These are phyloP conservation scores for Globisporangium mamillatum DNA, from an alignment of 352 stramenopile genomes.

Conservation along the genomic window DNA sequence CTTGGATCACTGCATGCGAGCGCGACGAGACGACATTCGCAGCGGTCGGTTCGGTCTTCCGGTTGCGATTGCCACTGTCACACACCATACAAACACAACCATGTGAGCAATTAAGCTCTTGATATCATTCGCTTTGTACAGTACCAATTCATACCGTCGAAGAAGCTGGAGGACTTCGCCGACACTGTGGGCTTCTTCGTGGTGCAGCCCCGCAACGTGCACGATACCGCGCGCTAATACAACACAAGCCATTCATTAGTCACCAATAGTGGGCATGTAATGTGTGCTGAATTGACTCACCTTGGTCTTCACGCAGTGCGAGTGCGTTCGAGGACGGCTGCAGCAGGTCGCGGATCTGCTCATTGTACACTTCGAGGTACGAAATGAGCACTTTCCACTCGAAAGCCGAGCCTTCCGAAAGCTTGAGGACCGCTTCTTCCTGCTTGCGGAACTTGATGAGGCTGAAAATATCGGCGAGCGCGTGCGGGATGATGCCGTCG, in stretches of 20 bases:
- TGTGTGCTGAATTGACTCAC: constrained; percentile 14
- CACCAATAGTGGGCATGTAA: not conserved
- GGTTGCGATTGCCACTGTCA: constrained; percentile 45
- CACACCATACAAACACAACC: not conserved
- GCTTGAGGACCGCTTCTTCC: constrained; percentile 43
- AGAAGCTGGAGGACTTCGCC: constrained; percentile 49
- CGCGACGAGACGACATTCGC: constrained; percentile 81
- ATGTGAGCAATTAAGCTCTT: not conserved
- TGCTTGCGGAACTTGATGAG: constrained; percentile 63
- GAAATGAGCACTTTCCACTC: constrained; percentile 82
- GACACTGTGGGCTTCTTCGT: constrained; percentile 45
- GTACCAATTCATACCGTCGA: constrained; percentile 25
- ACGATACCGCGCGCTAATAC: constrained; percentile 42
- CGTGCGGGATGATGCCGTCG: constrained; percentile 85
- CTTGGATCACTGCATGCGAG: constrained; percentile 83
- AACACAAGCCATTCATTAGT: not conserved
- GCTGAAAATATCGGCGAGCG: constrained; percentile 54
- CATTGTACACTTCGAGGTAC: constrained; percentile 93
- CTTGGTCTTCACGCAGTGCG: constrained; percentile 48
- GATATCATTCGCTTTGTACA: not conserved
- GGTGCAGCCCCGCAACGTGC: constrained; percentile 49
- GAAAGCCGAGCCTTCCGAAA: constrained; percentile 42
- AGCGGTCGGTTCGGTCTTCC: constrained; percentile 65
- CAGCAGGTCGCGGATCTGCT: constrained; percentile 89
- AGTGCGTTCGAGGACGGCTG: constrained; percentile 37